These are phyloP conservation scores for Centella asiatica DNA, from an alignment of 129 eudicot genomes.

Conservation along the genomic window DNA sequence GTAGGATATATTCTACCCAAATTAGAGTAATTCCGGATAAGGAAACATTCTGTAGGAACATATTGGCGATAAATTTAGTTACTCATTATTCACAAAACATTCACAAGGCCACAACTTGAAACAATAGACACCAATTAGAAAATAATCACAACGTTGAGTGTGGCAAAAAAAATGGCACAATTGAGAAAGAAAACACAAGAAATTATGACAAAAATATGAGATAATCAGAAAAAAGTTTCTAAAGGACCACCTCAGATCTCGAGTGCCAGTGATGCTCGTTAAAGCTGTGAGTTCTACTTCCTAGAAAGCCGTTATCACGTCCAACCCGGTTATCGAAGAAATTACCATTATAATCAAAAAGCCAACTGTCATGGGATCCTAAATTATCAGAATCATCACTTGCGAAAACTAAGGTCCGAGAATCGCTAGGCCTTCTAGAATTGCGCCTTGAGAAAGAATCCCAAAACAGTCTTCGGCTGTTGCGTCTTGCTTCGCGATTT, in stretches of 20 bases:
- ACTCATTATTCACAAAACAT: background rate
- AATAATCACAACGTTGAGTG: background rate
- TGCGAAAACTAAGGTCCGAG: slow-evolving; percentile 31
- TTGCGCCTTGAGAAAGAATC: slow-evolving; percentile 53
- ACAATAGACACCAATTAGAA: background rate
- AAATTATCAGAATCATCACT: slow-evolving; percentile 34
- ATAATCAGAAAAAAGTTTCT: background rate
- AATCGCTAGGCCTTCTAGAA: slow-evolving; percentile 43
- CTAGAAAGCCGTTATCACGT: slow-evolving; percentile 25
- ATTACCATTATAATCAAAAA: slow-evolving; percentile 44
- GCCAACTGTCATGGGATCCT: slow-evolving; percentile 48
- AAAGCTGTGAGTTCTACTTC: slow-evolving; percentile 30
- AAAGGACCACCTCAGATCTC: slow-evolving; percentile 44
- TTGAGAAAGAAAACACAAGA: background rate
- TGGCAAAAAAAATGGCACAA: background rate
- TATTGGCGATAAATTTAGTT: background rate
- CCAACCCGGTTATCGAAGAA: slow-evolving; percentile 32
- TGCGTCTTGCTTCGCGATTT: slow-evolving; percentile 38
- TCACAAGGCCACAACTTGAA: too few species aligned
- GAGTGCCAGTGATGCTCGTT: slow-evolving; percentile 41
- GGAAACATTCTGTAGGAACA: background rate
- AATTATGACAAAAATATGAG: background rate
- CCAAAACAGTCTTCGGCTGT: slow-evolving; percentile 60
- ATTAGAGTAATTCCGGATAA: background rate
- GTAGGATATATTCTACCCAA: background rate